phyloP scores from a whole-genome alignment of 2,329 filamentous ascomycete species.

The Penicillium oxalicum region DNA sequence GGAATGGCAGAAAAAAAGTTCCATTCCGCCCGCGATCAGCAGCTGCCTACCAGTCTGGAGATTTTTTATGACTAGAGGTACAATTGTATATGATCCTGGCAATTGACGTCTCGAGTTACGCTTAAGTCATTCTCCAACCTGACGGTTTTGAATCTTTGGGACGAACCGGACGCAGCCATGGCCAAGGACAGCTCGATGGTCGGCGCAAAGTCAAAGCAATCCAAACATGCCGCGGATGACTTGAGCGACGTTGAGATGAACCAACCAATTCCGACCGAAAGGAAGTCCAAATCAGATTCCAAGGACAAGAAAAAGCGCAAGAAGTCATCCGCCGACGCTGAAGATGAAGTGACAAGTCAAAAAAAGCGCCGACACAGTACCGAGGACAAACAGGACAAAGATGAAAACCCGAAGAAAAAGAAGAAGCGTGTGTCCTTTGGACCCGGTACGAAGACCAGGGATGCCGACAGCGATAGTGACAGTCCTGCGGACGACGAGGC shows the following conservation, averaged over 20 bases:
- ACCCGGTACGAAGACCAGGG: conserved; percentile 54
- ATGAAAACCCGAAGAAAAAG: conserved; percentile 18
- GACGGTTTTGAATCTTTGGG: neutral
- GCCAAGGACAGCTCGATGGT: conserved; percentile 39
- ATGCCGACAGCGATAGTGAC: conserved; percentile 41
- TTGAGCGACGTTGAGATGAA: conserved; percentile 16
- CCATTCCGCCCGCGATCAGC: conserved; percentile 7
- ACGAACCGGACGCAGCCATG: conserved; percentile 12
- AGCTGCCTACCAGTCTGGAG: neutral
- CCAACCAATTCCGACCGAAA: conserved; percentile 2
- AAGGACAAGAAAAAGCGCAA: conserved; percentile 22
- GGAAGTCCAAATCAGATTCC: conserved; percentile 13
- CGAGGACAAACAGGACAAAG: conserved; percentile 8
- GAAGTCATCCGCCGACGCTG: conserved; percentile 16
- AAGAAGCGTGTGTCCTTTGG: conserved; percentile 61
- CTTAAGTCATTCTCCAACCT: no score
- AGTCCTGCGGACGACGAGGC: conserved; percentile 15
- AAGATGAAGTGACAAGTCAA: conserved; percentile 15
- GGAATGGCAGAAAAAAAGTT: conserved; percentile 17
- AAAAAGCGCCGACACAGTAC: conserved; percentile 19
- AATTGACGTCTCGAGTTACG: neutral
- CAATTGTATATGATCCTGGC: neutral
- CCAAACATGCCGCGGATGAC: conserved; percentile 28
- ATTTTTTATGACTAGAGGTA: neutral
- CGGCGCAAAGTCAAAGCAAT: conserved; percentile 55